A percentile compares a stretch with the other conserved stretches of the same genome.
phyloP scores from a whole-genome alignment of 805 yeast genomes.

The Hanseniaspora valbyensis region DNA sequence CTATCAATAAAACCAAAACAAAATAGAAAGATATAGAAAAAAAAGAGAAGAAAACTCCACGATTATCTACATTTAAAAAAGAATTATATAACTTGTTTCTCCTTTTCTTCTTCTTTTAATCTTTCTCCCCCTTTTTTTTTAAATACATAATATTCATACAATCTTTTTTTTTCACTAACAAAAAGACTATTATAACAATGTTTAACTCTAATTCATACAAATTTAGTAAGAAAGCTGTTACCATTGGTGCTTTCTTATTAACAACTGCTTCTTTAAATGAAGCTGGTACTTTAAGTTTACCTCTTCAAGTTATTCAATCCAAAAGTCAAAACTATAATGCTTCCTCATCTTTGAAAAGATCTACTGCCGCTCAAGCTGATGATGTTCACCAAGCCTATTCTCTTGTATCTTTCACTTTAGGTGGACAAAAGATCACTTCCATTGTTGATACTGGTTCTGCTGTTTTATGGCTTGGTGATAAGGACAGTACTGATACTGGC shows the following conservation, averaged over 20 bases:
- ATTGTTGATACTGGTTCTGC: slow-evolving; percentile 16
- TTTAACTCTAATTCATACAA: too few species aligned
- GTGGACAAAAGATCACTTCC: slow-evolving; percentile 8
- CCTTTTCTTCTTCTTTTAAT: too few species aligned
- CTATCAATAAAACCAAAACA: too few species aligned
- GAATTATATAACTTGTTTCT: too few species aligned
- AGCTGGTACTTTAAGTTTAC: slow-evolving; percentile 10
- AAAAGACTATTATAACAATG: too few species aligned
- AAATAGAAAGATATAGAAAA: too few species aligned
- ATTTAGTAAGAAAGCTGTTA: too few species aligned
- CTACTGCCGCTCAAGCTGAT: not conserved
- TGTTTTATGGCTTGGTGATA: slow-evolving; percentile 14
- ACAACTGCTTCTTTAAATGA: not conserved
- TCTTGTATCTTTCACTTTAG: slow-evolving; percentile 4
- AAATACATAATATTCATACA: too few species aligned
- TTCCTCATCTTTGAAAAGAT: not conserved
- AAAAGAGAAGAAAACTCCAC: too few species aligned
- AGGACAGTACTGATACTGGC: not conserved
- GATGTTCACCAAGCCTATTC: slow-evolving; percentile 11
- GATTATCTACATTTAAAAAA: too few species aligned
- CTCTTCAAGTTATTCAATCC: slow-evolving; percentile 3
- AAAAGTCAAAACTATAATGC: not conserved
- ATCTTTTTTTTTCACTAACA: too few species aligned
- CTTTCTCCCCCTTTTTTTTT: too few species aligned
- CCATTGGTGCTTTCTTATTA: not conserved